These are phyloP conservation scores for Suzukiozyma palmioleophila DNA, from an alignment of 1,139 yeast species.

Conservation along the genomic window DNA sequence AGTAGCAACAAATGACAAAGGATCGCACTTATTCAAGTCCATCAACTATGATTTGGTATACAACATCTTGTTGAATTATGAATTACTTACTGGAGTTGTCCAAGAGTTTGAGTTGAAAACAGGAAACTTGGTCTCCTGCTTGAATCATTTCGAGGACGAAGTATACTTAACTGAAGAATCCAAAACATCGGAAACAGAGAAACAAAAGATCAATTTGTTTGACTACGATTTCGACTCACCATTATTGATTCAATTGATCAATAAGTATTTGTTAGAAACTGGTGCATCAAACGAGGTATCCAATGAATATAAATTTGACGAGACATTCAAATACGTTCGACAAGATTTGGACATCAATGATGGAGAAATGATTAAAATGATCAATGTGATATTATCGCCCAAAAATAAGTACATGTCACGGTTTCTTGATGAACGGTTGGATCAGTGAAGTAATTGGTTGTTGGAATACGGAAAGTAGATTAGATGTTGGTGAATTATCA, in stretches of 20 bases:
- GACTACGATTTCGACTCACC: conserved; percentile 31
- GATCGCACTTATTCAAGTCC: conserved; percentile 11
- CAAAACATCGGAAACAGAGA: conserved; percentile 11
- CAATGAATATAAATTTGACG: background rate
- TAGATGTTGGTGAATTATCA: too few relatives aligned
- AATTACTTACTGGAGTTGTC: conserved; percentile 19
- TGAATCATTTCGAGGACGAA: conserved; percentile 15
- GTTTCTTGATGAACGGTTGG: background rate
- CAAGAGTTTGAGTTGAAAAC: conserved; percentile 8
- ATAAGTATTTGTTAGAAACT: background rate
- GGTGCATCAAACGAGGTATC: background rate
- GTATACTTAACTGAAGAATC: conserved; percentile 19
- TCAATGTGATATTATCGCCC: background rate
- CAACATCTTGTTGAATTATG: conserved; percentile 28
- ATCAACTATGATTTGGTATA: conserved; percentile 26
- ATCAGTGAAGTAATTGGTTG: background rate
- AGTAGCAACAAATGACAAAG: background rate
- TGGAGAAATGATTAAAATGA: conserved; percentile 1
- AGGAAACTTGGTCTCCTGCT: conserved; percentile 16
- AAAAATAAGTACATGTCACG: background rate
- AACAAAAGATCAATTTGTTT: conserved; percentile 14
- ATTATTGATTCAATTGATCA: conserved; percentile 14
- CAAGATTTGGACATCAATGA: background rate
- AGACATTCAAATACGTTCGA: background rate
- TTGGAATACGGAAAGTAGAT: too few relatives aligned